Base-by-base conservation (phyloP, 2,329 filamentous ascomycete species). In the Cladobotryum protrusum region DNA sequence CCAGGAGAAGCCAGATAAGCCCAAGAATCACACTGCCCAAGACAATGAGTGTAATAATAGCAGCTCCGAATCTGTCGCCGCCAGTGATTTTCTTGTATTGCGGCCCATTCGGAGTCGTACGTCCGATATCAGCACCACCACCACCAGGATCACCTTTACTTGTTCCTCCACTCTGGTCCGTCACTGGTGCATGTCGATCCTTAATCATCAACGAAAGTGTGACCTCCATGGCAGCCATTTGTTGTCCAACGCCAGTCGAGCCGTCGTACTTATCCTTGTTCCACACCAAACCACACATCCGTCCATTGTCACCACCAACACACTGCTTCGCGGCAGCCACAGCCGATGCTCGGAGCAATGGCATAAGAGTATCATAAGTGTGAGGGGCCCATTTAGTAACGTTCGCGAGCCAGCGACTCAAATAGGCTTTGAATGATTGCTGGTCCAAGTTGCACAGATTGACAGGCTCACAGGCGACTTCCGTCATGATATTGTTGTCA, bases 151-250 rank as follows among this genome's bases (percentile, higher is more conserved):
- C 63, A 13, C 76, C 74, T 39, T 64, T 60, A 53, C 76, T 79
- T 13, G 74, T 85, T 19, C 84, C 84, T 45, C 84, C 85, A 1
- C 67, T 80, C 4, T 67, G 58, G 20, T 72, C 64, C 4, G 75
- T 79, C 37, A 76, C 67, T 0, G 76, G 74, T 1, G 66, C 61
- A 1, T 58, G 50, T 9, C 68, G 67, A 6, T 72, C 54, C 34
- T 71, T 57, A 45, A 85, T 77, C 63, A 84, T 72, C 57, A 80
- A 83, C 35, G 77, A 76, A 42, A 87, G 73, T 6, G 85, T 76
- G 9, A 85, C 73, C 59, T 86, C 81, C 63, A 87, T 69, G 2
- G 79, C 82, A 1, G 79, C 75, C 84, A 88, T 87, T 65, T 87
- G 83, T 63, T 87, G 82, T 5, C 85, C 85, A 2, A 87, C 77